These are phyloP conservation scores for Silene uniflora DNA, from an alignment of 148 eudicot species.

Conservation along the genomic window DNA sequence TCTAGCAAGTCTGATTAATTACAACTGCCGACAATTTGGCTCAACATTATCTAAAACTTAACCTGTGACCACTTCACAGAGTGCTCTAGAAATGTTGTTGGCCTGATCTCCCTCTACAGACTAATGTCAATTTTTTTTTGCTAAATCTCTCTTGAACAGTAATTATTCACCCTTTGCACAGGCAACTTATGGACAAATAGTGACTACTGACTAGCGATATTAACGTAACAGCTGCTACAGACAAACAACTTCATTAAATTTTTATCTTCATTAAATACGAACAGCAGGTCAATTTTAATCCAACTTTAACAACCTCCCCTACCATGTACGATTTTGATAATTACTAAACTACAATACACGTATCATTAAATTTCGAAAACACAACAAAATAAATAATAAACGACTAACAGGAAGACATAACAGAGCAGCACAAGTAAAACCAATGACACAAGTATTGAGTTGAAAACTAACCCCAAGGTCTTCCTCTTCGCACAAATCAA, in stretches of 20 bases:
- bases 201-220: background rate
- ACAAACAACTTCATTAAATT: background rate
- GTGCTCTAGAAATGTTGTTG: background rate
- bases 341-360: background rate
- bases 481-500: conserved; percentile 86
- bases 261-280: background rate
- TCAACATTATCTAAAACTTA: background rate
- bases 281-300: background rate
- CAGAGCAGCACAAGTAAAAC: background rate
- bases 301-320: background rate
- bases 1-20: too few relatives aligned
- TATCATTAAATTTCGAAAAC: background rate
- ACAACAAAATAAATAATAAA: too few relatives aligned
- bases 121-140: background rate
- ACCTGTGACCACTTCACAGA: background rate
- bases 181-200: background rate
- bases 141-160: background rate
- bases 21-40: background rate
- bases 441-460: background rate
- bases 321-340: background rate
- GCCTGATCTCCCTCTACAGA: background rate
- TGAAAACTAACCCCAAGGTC: conserved; percentile 75
- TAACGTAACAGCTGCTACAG: background rate
- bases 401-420: too few relatives aligned
- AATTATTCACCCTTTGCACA: too few relatives aligned